Evolutionary conservation across 331 rosid species (phyloP).

Genomic region (Rhamnella rubrinervis): DNA sequence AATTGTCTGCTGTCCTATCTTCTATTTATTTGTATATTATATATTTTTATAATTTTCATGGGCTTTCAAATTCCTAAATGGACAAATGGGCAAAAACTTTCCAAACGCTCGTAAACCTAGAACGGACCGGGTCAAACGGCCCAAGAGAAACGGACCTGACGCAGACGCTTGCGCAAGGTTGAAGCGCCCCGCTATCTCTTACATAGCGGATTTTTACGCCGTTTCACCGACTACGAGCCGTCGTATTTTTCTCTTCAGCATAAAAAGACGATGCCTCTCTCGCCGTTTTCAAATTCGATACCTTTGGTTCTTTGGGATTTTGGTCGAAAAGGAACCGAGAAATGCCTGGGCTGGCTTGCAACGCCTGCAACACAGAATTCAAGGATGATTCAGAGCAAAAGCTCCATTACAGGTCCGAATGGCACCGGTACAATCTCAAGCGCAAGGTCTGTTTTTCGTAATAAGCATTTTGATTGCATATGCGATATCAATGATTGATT

Average conservation of each 20-base stretch:
- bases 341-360: conserved; percentile 79
- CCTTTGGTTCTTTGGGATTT: not conserved
- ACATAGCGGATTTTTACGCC: not conserved
- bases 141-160: not conserved
- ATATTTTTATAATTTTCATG: too few species aligned
- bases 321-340: too few species aligned
- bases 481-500: too few species aligned
- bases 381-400: conserved; percentile 59
- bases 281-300: not conserved
- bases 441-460: conserved; percentile 64
- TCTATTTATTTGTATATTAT: too few species aligned
- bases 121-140: not conserved
- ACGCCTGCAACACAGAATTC: conserved; percentile 86
- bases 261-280: not conserved
- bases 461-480: too few species aligned
- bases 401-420: conserved; percentile 92
- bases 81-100: too few species aligned
- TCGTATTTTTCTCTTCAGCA: not conserved
- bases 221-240: conserved; percentile 30
- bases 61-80: too few species aligned
- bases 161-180: conserved; percentile 7
- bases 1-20: too few species aligned
- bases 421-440: conserved; percentile 99
- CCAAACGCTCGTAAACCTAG: too few species aligned
- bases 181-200: not conserved